phyloP scores from a whole-genome alignment of 345 rosid genomes.

The Psidium guajava region DNA sequence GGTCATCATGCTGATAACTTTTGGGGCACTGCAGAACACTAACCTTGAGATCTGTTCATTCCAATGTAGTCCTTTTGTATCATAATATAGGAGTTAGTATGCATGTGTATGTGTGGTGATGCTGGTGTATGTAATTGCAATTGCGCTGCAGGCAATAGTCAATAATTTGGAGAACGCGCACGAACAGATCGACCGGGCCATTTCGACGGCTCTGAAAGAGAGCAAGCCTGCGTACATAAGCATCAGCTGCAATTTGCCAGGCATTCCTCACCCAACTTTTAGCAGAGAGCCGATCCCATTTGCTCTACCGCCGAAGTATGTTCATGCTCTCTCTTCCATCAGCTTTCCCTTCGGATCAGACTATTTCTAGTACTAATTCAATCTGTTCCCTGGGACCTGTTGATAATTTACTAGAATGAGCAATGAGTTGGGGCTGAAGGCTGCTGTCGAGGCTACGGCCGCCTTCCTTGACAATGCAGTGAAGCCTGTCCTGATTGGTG shows the following conservation, averaged over 20 bases:
- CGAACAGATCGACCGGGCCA: constrained; percentile 23
- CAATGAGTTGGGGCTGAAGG: constrained; percentile 16
- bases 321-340: not conserved
- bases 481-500: constrained; percentile 26
- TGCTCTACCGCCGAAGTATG: constrained; percentile 7
- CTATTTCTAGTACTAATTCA: not conserved
- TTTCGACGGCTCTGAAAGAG: constrained; percentile 21
- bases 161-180: constrained; percentile 29
- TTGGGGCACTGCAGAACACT: not conserved
- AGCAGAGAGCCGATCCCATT: constrained; percentile 22
- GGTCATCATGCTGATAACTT: not conserved
- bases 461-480: constrained; percentile 20
- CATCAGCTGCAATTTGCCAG: constrained; percentile 20
- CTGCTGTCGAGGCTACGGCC: constrained; percentile 23
- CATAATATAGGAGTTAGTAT: not conserved
- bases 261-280: constrained; percentile 21
- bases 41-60: not conserved
- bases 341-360: not conserved
- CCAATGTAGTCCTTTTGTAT: not conserved
- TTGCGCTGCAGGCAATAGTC: constrained; percentile 13
- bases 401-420: constrained; percentile 1
- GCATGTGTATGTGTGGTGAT: not conserved
- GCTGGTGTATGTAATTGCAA: not conserved
- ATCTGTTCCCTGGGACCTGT: not conserved
- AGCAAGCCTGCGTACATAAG: constrained; percentile 26